Evolutionary conservation across 257 asterid species (phyloP).

Genomic region (Solanum lignicaule): DNA sequence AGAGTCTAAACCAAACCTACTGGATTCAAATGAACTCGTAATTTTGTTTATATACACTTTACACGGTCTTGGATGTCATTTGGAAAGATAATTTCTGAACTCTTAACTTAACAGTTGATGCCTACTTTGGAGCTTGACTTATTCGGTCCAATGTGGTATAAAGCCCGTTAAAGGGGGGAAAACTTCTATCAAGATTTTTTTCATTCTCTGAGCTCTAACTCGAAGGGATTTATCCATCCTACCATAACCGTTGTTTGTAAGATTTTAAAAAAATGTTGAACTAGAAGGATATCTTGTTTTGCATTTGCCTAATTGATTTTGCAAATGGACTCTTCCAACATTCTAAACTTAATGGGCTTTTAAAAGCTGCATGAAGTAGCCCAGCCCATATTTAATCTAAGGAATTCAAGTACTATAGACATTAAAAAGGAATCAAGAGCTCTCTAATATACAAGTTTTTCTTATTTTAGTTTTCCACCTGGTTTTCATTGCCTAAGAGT

Average conservation of each 20-base stretch:
- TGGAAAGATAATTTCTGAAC: not conserved
- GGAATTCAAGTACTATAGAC: not conserved
- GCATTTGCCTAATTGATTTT: not conserved
- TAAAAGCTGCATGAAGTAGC: not conserved
- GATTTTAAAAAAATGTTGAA: not conserved
- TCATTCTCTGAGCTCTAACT: not conserved
- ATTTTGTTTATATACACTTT: not conserved
- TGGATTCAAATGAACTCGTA: not conserved
- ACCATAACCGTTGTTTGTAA: not conserved
- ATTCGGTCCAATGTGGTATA: not conserved
- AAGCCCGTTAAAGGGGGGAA: not conserved
- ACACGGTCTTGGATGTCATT: not conserved
- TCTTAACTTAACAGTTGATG: not conserved
- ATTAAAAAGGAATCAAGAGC: not conserved
- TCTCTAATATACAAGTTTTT: not conserved
- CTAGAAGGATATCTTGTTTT: not conserved
- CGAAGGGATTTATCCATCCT: not conserved
- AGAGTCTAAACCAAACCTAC: too few relatives aligned
- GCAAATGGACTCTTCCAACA: not conserved
- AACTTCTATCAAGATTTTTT: not conserved
- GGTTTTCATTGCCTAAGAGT: not conserved
- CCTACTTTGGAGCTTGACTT: fast-evolving
- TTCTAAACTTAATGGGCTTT: not conserved
- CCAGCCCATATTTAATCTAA: not conserved
- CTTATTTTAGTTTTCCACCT: too few relatives aligned